Base-by-base conservation (phyloP, 768 basidiomycete genomes). In the Lyophyllum atratum region DNA sequence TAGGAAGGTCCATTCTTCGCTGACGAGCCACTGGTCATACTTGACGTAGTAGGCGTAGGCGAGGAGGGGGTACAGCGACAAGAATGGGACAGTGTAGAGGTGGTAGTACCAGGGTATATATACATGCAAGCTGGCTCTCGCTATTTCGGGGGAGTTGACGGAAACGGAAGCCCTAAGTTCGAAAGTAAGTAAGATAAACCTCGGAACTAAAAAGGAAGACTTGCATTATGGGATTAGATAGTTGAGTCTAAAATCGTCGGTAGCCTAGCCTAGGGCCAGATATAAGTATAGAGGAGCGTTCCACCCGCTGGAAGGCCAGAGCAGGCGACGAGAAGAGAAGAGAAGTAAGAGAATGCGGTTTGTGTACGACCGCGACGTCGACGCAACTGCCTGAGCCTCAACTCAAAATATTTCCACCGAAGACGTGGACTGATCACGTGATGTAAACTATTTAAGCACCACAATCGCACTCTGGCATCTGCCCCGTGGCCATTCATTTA, bases 1-100 rank as follows among this genome's bases (percentile, higher is more conserved):
- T 21, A 98, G 83, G 69, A 98, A 99, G 0, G 97, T 96, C 95
- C 95, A 98, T 70, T 98, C 96, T 74, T 96, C 94, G 55, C 91
- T 92, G 66, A 87, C 82, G 53, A 98, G 76, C 90, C 92, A 97
- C 59, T 87, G 76, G 65, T 96, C 92, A 72, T 98, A 97, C 71
- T 83, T 88, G 73, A 94, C 72, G 65, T 89, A 92, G 78, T 98
- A 98, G 21, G 95, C 89, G 71, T 96, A 97, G 24, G 90, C 91
- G 28, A 92, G 81, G 28, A 94, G 69, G 0, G 92, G 92, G 60
- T 93, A 94, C 48, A 93, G 76, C 1, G 81, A 83, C n/a, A 93
- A 78, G 65, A 92, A 92, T 0, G 92, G 92, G 17, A 86, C 55
- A 5, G 86, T 81, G 67, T 94, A 94, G 53, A 93, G 70, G 65